Evolutionary conservation across 371 early-diverging fungal genomes (phyloP), one percentile per base, ranked within the genome.

Genomic region (Mucor piriformis): DNA sequence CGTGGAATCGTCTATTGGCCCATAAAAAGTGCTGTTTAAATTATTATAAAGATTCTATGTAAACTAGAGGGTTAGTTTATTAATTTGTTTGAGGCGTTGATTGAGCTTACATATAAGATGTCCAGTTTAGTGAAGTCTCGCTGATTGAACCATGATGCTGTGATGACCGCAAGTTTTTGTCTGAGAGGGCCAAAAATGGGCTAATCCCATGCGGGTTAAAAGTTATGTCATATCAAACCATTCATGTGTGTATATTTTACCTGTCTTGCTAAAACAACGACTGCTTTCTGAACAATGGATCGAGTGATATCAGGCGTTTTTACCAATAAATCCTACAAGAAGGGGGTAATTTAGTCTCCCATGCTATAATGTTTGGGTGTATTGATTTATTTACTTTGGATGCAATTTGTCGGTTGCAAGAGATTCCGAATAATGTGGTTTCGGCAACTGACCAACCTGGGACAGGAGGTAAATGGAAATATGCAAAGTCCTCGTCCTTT

Each of bases 381-480:
- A n/a, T n/a, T n/a, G n/a, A n/a, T n/a, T n/a, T n/a, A n/a, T 10
- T 34, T 64, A 75, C 80, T 50, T 84, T 86, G 44, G 85, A 69
- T 50, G 88, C 77, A 46, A 92, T 90, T 69, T 92, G 93, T 51
- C 93, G 77, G 67, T 89, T 91, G 63, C 92, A 92, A n/a, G 92
- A 90, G 51, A 92, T 82, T 7, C 93, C 93, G 71, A 92, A 92
- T 13, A 92, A 57, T 0, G 93, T 91, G 6, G 86, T 77, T 34
- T 83, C 67, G 25, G 81, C 81, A 3, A 83, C 82, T 49, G 73
- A 61, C 87, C 93, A 90, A 46, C 69, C 69, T 24, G 82, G 73
- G 7, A 91, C 84, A 27, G 93, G 91, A 29, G 93, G 92, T 12
- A 93, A 74, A 69, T 93, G 93, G 57, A 93, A 93, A 63, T 92